Evolutionary conservation across 805 yeast species (phyloP).

Genomic region (Zygosaccharomyces pseudorouxii): DNA sequence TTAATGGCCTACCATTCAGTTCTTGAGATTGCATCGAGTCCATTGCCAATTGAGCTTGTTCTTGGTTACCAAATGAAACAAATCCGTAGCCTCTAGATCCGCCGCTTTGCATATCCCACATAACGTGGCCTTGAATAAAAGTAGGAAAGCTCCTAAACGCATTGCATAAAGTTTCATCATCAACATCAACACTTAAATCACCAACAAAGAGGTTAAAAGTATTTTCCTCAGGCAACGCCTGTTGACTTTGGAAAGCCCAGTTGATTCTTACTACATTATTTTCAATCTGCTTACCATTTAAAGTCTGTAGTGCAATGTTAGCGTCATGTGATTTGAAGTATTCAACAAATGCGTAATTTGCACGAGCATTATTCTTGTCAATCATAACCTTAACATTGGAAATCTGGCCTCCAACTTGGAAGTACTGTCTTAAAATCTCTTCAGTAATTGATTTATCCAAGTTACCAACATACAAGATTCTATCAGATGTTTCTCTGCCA

Average conservation of each 20-base stretch:
- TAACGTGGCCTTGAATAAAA: constrained; percentile 78
- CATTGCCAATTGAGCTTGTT: constrained; percentile 72
- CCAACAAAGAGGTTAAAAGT: constrained; percentile 78
- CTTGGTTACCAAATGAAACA: constrained; percentile 62
- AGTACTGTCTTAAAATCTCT: constrained; percentile 54
- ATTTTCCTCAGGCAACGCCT: constrained; percentile 52
- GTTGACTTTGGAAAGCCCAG: constrained; percentile 82
- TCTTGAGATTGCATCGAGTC: constrained; percentile 68
- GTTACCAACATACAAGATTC: constrained; percentile 73
- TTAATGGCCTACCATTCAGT: constrained; percentile 68
- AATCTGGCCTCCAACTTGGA: constrained; percentile 57
- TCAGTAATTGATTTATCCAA: constrained; percentile 63
- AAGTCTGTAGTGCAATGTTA: constrained; percentile 51
- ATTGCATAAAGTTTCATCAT: constrained; percentile 62
- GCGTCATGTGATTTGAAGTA: constrained; percentile 57
- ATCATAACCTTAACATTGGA: constrained; percentile 63
- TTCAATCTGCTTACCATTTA: constrained; percentile 56
- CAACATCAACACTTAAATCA: constrained; percentile 75
- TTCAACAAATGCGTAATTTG: constrained; percentile 81
- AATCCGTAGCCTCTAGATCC: constrained; percentile 91
- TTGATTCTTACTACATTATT: constrained; percentile 58
- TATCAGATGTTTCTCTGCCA: constrained; percentile 73
- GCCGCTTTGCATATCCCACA: constrained; percentile 97
- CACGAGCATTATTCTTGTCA: constrained; percentile 70
- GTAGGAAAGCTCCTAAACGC: constrained; percentile 57